These are phyloP conservation scores for Neurospora sp. DNA, from an alignment of 495 filamentous ascomycete genomes.

Conservation along the genomic window DNA sequence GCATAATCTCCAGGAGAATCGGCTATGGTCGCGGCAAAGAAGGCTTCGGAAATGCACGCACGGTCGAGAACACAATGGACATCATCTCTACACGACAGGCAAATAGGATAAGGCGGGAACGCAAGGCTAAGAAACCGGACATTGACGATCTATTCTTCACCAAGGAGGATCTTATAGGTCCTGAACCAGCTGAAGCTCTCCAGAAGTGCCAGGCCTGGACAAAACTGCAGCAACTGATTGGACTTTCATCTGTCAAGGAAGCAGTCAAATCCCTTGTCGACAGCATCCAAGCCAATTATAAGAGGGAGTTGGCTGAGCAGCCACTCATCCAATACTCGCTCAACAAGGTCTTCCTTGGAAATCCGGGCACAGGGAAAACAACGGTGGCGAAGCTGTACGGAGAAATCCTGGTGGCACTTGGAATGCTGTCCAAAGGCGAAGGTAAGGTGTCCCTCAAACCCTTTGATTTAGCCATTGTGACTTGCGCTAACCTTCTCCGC, in stretches of 20 bases:
- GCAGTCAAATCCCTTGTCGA: constrained; percentile 47
- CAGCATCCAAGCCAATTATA: constrained; percentile 51
- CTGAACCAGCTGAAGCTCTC: constrained; percentile 48
- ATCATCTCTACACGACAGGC: constrained; percentile 49
- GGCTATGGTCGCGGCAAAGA: constrained; percentile 51
- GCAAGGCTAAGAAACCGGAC: constrained; percentile 12
- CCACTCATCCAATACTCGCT: constrained; percentile 46
- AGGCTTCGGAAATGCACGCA: constrained; percentile 65
- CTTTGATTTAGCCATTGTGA: neutral
- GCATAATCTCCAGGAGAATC: constrained; percentile 52
- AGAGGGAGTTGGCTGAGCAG: constrained; percentile 50
- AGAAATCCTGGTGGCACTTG: constrained; percentile 50
- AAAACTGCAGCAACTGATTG: constrained; percentile 49
- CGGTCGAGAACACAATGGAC: constrained; percentile 51
- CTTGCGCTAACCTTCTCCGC: neutral
- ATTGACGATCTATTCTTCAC: constrained; percentile 44
- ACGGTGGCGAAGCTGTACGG: constrained; percentile 67
- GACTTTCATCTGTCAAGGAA: constrained; percentile 52
- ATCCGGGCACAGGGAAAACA: constrained; percentile 69
- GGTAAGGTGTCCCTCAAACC: constrained; percentile 27
- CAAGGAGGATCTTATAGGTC: constrained; percentile 55
- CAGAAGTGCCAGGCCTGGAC: constrained; percentile 44
- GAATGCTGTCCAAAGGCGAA: constrained; percentile 52
- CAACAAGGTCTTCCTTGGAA: constrained; percentile 62
- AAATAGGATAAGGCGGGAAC: constrained; percentile 34